These are phyloP conservation scores for Neurospora sp. DNA, from an alignment of 2,329 filamentous ascomycete genomes.

Conservation along the genomic window DNA sequence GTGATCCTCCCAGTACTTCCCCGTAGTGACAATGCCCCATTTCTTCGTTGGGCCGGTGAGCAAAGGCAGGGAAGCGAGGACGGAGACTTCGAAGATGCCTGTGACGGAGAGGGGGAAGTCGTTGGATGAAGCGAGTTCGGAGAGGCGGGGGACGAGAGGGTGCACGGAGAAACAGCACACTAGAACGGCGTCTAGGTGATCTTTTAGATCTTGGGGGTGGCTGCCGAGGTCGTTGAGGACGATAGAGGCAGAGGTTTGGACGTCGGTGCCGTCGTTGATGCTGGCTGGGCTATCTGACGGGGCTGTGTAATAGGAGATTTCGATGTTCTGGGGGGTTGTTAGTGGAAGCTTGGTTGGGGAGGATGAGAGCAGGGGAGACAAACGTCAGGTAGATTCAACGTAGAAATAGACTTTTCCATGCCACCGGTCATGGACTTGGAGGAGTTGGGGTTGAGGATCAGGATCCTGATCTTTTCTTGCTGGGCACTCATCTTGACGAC, in stretches of 20 bases:
- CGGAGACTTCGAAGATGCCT: conserved; percentile 82
- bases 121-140: conserved; percentile 17
- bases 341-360: background rate
- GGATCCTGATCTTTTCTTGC: conserved; percentile 33
- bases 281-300: conserved; percentile 51
- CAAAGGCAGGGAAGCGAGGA: conserved; percentile 52
- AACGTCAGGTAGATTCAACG: conserved; percentile 30
- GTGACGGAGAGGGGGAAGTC: conserved; percentile 42
- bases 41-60: conserved; percentile 26
- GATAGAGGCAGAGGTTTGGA: conserved; percentile 49
- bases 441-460: conserved; percentile 75
- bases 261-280: conserved; percentile 68
- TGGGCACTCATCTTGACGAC: background rate
- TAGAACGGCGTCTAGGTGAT: conserved; percentile 56
- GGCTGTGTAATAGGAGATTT: conserved; percentile 57
- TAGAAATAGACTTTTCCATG: conserved; percentile 40
- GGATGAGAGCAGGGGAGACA: conserved; percentile 1
- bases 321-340: conserved; percentile 26
- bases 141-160: conserved; percentile 56
- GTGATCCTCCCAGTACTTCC: conserved; percentile 70
- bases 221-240: conserved; percentile 46
- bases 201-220: background rate
- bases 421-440: conserved; percentile 61
- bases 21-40: conserved; percentile 87
- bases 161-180: conserved; percentile 86